A percentile compares a stretch with the other conserved stretches of the same genome.
These are phyloP conservation scores for Podila minutissima DNA, from an alignment of 192 early-diverging fungal species.

Conservation along the genomic window DNA sequence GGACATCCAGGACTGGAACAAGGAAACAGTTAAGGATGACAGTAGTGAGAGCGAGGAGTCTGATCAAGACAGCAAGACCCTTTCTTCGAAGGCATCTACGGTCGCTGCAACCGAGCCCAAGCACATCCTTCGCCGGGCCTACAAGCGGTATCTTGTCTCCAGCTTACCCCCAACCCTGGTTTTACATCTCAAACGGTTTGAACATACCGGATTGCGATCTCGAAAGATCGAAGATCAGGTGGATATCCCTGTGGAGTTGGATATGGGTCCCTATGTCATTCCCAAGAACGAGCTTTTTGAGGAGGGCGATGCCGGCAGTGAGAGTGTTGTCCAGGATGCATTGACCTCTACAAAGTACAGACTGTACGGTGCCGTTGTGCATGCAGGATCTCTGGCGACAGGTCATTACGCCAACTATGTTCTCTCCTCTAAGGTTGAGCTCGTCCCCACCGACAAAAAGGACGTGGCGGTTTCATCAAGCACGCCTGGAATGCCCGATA, in stretches of 20 bases:
- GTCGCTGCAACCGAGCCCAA: slow-evolving; percentile 4
- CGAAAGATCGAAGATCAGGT: slow-evolving; percentile 53
- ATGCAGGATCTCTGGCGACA: slow-evolving; percentile 51
- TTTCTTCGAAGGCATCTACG: background rate
- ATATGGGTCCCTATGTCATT: slow-evolving; percentile 46
- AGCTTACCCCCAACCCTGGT: slow-evolving; percentile 50
- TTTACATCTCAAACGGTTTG: slow-evolving; percentile 55
- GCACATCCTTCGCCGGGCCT: slow-evolving; percentile 40
- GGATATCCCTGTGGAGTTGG: slow-evolving; percentile 44
- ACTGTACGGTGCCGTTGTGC: slow-evolving; percentile 55
- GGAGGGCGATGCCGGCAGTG: slow-evolving; percentile 5
- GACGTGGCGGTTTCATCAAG: background rate
- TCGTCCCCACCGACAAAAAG: slow-evolving; percentile 1
- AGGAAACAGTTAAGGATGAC: slow-evolving; percentile 1
- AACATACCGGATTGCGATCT: slow-evolving; percentile 33
- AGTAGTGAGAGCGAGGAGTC: background rate
- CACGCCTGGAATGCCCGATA: slow-evolving; percentile 14
- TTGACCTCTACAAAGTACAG: slow-evolving; percentile 32
- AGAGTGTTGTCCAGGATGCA: background rate
- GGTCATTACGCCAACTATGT: slow-evolving; percentile 58
- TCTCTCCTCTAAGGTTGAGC: slow-evolving; percentile 36
- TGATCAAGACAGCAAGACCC: background rate
- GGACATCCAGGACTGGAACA: slow-evolving; percentile 1
- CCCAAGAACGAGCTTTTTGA: slow-evolving; percentile 31
- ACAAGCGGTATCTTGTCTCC: slow-evolving; percentile 51